phyloP scores from a whole-genome alignment of 1,139 yeast genomes.

The Hanseniaspora uvarum region DNA sequence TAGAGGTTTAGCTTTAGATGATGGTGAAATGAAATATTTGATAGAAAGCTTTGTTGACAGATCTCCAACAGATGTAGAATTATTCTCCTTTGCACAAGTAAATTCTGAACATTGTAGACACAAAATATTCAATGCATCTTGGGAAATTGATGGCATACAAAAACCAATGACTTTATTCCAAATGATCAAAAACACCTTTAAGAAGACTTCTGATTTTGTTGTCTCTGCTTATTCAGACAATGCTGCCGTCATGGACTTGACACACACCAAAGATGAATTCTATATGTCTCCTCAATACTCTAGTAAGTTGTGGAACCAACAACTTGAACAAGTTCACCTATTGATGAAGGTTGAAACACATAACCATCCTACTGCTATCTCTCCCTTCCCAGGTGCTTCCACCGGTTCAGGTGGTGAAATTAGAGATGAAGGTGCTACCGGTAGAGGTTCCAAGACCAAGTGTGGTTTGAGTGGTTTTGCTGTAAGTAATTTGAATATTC shows the following conservation, averaged over 20 bases:
- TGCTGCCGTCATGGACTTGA: constrained; percentile 92
- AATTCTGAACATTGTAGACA: constrained; percentile 99
- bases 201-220: constrained; percentile 68
- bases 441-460: constrained; percentile 93
- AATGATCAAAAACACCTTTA: constrained; percentile 93
- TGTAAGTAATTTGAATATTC: constrained; percentile 83
- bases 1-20: constrained; percentile 83
- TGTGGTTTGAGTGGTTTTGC: constrained; percentile 93
- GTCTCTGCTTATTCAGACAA: constrained; percentile 93
- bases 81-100: constrained; percentile 98
- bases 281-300: constrained; percentile 67
- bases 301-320: constrained; percentile 63
- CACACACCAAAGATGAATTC: constrained; percentile 46
- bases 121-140: constrained; percentile 95
- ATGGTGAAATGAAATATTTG: constrained; percentile 85
- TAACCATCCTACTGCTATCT: constrained; percentile 98
- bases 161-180: constrained; percentile 72
- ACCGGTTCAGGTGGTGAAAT: constrained; percentile 99
- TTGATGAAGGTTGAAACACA: constrained; percentile 96
- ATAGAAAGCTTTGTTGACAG: constrained; percentile 69
- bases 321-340: constrained; percentile 73
- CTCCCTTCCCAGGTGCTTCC: constrained; percentile 99
- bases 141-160: constrained; percentile 82
- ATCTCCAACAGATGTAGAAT: constrained; percentile 94
- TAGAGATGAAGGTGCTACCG: constrained; percentile 99